Evolutionary conservation across 2,329 filamentous ascomycete genomes (phyloP).

Genomic region (Alternaria arborescens): DNA sequence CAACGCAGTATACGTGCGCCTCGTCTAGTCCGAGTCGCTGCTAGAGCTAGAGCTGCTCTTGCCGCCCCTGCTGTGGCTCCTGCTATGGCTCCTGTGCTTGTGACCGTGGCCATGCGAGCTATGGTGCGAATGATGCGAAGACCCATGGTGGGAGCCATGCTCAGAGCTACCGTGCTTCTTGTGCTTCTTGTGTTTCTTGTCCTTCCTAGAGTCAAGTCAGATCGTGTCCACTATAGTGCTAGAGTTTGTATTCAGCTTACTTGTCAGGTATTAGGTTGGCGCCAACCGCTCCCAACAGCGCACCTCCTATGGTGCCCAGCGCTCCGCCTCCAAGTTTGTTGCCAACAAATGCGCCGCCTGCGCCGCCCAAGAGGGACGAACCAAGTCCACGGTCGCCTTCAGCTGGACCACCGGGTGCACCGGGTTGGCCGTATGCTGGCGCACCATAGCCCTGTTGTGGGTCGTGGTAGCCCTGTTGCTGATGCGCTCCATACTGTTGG

Average conservation of each 20-base stretch:
- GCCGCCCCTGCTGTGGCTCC: conserved; percentile 44
- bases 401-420: conserved; percentile 41
- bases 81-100: conserved; percentile 43
- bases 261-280: conserved; percentile 62
- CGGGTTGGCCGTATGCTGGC: conserved; percentile 53
- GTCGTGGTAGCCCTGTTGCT: conserved; percentile 22
- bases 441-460: conserved; percentile 36
- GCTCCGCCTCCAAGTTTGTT: conserved; percentile 64
- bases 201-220: conserved; percentile 27
- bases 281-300: conserved; percentile 63
- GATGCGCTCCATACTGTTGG: conserved; percentile 33
- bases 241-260: conserved; percentile 29
- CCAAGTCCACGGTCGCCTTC: conserved; percentile 66
- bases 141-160: conserved; percentile 35
- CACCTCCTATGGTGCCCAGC: conserved; percentile 61
- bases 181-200: conserved; percentile 45
- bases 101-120: conserved; percentile 11
- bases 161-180: conserved; percentile 47
- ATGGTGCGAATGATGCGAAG: conserved; percentile 17
- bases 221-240: background rate
- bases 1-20: background rate
- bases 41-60: conserved; percentile 44
- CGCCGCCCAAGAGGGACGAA: conserved; percentile 62
- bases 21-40: conserved; percentile 48
- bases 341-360: conserved; percentile 63